These are phyloP conservation scores for Lanzia echinophila DNA, from an alignment of 2,329 filamentous ascomycete species.

Conservation along the genomic window DNA sequence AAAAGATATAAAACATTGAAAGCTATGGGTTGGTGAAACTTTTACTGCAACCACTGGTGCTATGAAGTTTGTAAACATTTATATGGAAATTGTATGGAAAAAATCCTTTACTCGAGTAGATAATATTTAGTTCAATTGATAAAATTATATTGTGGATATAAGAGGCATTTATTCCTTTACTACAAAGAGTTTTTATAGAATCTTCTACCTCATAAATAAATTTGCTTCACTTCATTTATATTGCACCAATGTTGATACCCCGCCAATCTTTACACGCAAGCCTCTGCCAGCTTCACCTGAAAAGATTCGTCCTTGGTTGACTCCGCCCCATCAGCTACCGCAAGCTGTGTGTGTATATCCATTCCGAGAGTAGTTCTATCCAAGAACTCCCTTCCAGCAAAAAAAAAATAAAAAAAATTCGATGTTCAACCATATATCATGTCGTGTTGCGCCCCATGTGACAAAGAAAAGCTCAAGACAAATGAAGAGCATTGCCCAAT, in stretches of 20 bases:
- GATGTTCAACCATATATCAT: conserved; percentile 8
- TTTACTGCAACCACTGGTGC: too few relatives aligned
- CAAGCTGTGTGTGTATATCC: conserved; percentile 6
- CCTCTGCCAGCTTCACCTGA: neutral
- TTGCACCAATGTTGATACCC: neutral
- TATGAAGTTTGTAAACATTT: too few relatives aligned
- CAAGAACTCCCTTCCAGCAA: conserved; percentile 9
- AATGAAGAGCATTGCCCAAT: conserved; percentile 1
- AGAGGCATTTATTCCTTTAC: too few relatives aligned
- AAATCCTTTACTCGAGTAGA: too few relatives aligned
- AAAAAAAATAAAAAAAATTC: conserved; percentile 1
- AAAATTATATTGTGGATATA: too few relatives aligned
- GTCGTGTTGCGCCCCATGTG: conserved; percentile 6
- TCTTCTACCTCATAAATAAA: neutral
- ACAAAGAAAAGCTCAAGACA: conserved; percentile 4
- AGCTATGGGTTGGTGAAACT: too few relatives aligned
- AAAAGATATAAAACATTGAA: too few relatives aligned
- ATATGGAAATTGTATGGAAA: too few relatives aligned
- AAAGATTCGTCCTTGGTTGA: neutral
- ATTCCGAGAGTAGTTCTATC: conserved; percentile 4
- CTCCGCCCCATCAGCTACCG: conserved; percentile 1
- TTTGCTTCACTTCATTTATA: neutral
- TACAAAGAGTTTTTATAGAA: too few relatives aligned
- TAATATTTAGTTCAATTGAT: too few relatives aligned
- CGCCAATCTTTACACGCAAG: conserved; percentile 5